These are phyloP conservation scores for Scedosporium dehoogii DNA, from an alignment of 2,329 filamentous ascomycete genomes.

Conservation along the genomic window DNA sequence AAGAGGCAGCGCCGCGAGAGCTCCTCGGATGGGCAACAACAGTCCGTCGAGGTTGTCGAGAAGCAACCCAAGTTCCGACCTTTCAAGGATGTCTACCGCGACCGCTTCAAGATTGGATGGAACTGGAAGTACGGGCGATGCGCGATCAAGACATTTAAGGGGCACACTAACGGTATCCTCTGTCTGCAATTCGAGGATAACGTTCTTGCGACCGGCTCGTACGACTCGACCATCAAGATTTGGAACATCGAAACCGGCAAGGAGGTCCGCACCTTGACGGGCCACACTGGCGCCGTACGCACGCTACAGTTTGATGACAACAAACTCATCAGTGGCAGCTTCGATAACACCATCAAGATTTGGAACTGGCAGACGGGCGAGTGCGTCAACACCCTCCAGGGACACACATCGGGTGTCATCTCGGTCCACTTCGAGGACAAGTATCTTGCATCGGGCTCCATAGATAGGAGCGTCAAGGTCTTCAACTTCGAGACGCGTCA, in stretches of 20 bases:
- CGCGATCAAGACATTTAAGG: slow-evolving; percentile 72
- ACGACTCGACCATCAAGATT: slow-evolving; percentile 89
- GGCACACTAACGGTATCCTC: slow-evolving; percentile 66
- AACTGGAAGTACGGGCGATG: slow-evolving; percentile 97
- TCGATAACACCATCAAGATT: slow-evolving; percentile 80
- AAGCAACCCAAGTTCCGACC: slow-evolving; percentile 45
- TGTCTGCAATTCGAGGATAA: slow-evolving; percentile 64
- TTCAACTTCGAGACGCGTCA: slow-evolving; percentile 85
- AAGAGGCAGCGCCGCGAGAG: slow-evolving; percentile 24
- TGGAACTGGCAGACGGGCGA: slow-evolving; percentile 96
- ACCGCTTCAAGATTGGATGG: slow-evolving; percentile 87
- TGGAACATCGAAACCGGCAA: slow-evolving; percentile 89
- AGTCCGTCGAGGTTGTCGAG: slow-evolving; percentile 18
- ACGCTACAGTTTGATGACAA: slow-evolving; percentile 88
- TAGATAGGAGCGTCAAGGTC: slow-evolving; percentile 82
- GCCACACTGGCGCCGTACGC: slow-evolving; percentile 75
- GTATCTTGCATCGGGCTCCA: slow-evolving; percentile 77
- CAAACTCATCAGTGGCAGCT: slow-evolving; percentile 81
- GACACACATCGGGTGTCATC: slow-evolving; percentile 75
- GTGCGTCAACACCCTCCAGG: slow-evolving; percentile 69
- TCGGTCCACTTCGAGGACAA: slow-evolving; percentile 79
- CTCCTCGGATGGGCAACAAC: slow-evolving; percentile 14
- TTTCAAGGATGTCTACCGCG: slow-evolving; percentile 97
- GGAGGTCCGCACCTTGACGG: slow-evolving; percentile 72
- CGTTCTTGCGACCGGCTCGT: slow-evolving; percentile 86